Evolutionary conservation across 169 alveolate species (phyloP), one percentile per base, ranked within the genome.

Genomic region (Plasmodium malariae): DNA sequence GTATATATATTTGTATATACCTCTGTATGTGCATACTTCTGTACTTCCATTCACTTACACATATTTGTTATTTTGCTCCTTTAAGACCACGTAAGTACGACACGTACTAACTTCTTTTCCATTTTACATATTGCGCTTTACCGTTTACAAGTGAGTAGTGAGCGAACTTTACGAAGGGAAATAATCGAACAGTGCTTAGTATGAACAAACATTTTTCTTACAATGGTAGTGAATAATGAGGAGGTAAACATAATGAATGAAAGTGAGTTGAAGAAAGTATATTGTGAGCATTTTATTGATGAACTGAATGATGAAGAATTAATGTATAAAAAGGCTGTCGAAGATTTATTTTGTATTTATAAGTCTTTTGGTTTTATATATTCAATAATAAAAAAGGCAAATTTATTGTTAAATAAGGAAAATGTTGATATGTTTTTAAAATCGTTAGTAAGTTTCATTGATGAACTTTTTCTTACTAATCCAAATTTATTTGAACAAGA

Each of bases 301-400:
- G 91, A 83, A 14, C 48, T 83, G 30, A 83, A 70, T 43, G 91
- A 83, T 54, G 91, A 83, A 83, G 91, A 83, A 83, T 62, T 83
- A 43, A 83, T 69, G 85, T 83, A 83, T 17, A 83, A 83, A 24
- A 83, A 83, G 40, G 68, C 91, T 12, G 91, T 83, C 4, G 91
- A 83, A 68, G 91, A 83, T 83, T 83, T 83, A 34, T 83, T 83
- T 68, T 69, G 51, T 14, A 83, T 83, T n/a, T 83, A 83, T n/a
- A 83, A 83, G 19, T 83, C 91, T 0, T 83, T 83, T 45, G 91
- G 91, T 4, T 69, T 83, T 45, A 83, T 83, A 12, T 83, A 83
- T 37, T 83, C 91, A 3, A 83, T 83, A 40, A 83, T 83, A 5
- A 83, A 83, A 54, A 83, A 83, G 54, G 91, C 86, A 43, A 83